phyloP scores from a whole-genome alignment of 345 rosid genomes.

The Populus pruinosa region DNA sequence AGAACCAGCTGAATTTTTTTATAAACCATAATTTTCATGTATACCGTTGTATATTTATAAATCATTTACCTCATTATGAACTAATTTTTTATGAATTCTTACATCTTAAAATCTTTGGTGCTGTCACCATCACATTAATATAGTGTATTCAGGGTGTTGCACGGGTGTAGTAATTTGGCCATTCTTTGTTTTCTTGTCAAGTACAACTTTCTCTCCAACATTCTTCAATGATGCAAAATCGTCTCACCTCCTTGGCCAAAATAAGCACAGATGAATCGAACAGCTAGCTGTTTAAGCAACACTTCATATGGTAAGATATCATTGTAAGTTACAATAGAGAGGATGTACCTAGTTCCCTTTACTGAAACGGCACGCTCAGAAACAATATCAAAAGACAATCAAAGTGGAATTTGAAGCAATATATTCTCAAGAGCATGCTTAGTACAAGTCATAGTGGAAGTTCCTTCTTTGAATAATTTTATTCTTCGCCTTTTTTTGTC shows the following conservation, averaged over 20 bases:
- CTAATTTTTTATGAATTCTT: not conserved
- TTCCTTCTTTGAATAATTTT: not conserved
- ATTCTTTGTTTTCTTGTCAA: conserved; percentile 6
- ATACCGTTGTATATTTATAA: not conserved
- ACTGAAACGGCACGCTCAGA: not conserved
- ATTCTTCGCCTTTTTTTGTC: not conserved
- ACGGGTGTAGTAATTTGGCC: conserved; percentile 15
- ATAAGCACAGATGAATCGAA: conserved; percentile 11
- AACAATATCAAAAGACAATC: not conserved
- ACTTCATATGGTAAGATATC: conserved; percentile 2
- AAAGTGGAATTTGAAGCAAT: not conserved
- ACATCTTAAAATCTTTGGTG: conserved; percentile 2
- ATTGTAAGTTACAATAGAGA: not conserved
- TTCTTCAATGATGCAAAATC: conserved; percentile 15
- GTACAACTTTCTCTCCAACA: not conserved
- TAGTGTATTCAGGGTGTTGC: conserved; percentile 6
- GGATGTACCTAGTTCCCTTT: not conserved
- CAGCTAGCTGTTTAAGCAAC: conserved; percentile 12
- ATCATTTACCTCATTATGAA: not conserved
- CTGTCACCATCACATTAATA: conserved; percentile 25
- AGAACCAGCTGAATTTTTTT: not conserved
- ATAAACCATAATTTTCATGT: not conserved
- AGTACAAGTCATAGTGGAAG: not conserved
- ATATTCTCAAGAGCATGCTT: not conserved
- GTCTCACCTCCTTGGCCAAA: conserved; percentile 16